Base-by-base conservation (phyloP, 257 asterid species). In the Nicotiana knightiana region DNA sequence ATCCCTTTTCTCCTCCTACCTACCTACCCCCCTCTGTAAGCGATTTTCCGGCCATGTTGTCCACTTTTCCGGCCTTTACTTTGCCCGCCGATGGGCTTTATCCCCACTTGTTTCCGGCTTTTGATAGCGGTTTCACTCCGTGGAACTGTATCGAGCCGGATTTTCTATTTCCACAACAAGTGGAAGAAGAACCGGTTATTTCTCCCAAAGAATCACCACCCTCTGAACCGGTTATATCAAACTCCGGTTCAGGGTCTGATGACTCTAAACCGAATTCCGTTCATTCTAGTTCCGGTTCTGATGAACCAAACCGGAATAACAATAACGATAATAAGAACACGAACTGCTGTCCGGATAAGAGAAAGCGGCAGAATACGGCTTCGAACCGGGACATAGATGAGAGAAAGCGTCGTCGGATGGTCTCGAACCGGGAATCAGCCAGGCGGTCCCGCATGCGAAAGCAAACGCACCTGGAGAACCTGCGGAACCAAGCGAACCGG, bases 391-490 rank as follows among this genome's bases (percentile, higher is more conserved):
- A 65, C 32, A 24, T 79, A 13, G 98, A 92, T 77, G 97, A 95
- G 61, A 86, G 93, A 32, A 93, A 93, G 91, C 90, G 85, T 12
- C 85, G 91, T 81, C 94, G 98, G 3, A 95, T 89, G 98, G 30
- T 90, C 82, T 93, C 98, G 83, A 95, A 95, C 98, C 94, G 98
- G 76, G 98, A 93, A 80, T 95, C 99, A 18, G 99, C 99, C 0
- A 85, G 94, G 80, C 88, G 98, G 86, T 95, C 99, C 53, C 93
- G 99, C 32, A 84, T 89, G 97, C 82, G 99, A 67, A 93, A 95
- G 87, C 96, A 91, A 86, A 89, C 85, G 75, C 97, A 93, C 80
- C 18, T 91, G 93, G 98, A 92, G 91, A 89, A 93, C 85, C 26
- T 93, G 85, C 86, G 98, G 97, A 90, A 76, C 91, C 92, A 90